Evolutionary conservation across 1,284 basidiomycete species (phyloP).

Genomic region (Malassezia japonica): DNA sequence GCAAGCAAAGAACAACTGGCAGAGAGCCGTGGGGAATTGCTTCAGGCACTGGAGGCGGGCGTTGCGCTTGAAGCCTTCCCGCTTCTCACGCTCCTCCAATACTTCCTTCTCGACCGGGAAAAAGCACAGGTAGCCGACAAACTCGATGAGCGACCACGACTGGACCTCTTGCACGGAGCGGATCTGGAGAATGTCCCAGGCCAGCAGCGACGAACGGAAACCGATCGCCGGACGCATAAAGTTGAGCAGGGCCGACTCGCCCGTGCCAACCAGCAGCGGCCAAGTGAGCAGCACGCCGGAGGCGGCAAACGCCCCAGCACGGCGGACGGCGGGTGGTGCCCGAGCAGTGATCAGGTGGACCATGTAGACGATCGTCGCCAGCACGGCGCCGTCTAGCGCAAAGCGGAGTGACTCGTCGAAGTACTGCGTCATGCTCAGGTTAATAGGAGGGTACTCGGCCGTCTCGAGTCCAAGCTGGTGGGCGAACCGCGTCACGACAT

Average conservation of each 20-base stretch:
- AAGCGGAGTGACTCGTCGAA: background rate
- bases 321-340: background rate
- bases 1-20: conserved; percentile 27
- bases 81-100: conserved; percentile 30
- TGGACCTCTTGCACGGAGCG: conserved; percentile 34
- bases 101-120: conserved; percentile 41
- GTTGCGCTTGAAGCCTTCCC: conserved; percentile 22
- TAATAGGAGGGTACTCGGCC: background rate
- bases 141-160: conserved; percentile 27
- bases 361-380: background rate
- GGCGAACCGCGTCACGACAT: background rate
- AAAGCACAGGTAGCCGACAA: conserved; percentile 45
- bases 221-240: conserved; percentile 44
- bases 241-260: conserved; percentile 28
- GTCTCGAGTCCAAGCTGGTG: conserved; percentile 1
- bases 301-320: background rate
- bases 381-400: background rate
- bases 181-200: conserved; percentile 45
- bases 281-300: background rate
- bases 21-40: conserved; percentile 29
- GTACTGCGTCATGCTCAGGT: background rate
- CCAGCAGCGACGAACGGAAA: conserved; percentile 38
- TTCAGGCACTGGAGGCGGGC: conserved; percentile 32
- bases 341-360: background rate
- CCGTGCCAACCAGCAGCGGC: background rate